These are phyloP conservation scores for Lithospermum erythrorhizon DNA, from an alignment of 257 asterid genomes.

Conservation along the genomic window DNA sequence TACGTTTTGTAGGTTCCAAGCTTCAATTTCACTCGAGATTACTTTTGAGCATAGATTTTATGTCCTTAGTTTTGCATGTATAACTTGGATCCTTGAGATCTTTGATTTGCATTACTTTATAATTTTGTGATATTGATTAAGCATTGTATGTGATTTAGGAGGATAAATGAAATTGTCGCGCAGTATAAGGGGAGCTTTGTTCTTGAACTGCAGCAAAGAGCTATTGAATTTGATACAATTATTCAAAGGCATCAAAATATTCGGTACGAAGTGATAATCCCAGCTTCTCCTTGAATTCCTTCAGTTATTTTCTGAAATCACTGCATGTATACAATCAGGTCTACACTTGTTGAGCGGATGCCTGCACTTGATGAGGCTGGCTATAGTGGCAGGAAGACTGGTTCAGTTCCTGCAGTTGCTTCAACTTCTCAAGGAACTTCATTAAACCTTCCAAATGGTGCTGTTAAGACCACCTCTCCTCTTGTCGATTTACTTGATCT, in stretches of 20 bases:
- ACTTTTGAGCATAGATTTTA: not conserved
- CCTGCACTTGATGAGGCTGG: slow-evolving; percentile 92
- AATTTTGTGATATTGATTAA: slow-evolving; percentile 7
- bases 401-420: slow-evolving; percentile 54
- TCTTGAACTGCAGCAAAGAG: slow-evolving; percentile 97
- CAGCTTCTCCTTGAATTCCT: not conserved
- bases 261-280: slow-evolving; percentile 32
- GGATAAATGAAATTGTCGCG: slow-evolving; percentile 49
- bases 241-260: slow-evolving; percentile 69
- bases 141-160: slow-evolving; percentile 31
- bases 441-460: slow-evolving; percentile 78
- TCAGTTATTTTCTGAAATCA: not conserved
- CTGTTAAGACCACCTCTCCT: slow-evolving; percentile 46
- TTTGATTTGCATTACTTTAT: not conserved
- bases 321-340: slow-evolving; percentile 30
- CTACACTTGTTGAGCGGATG: slow-evolving; percentile 86
- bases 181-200: slow-evolving; percentile 83
- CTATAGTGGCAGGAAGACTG: slow-evolving; percentile 70
- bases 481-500: slow-evolving; percentile 85
- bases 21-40: not conserved
- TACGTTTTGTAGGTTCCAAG: not conserved
- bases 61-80: not conserved
- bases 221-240: slow-evolving; percentile 78
- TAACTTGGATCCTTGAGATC: not conserved
- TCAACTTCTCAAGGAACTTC: slow-evolving; percentile 68